Evolutionary conservation across 2,329 filamentous ascomycete species (phyloP), one percentile per base, ranked within the genome.

Genomic region (Pyrenochaeta sp.): DNA sequence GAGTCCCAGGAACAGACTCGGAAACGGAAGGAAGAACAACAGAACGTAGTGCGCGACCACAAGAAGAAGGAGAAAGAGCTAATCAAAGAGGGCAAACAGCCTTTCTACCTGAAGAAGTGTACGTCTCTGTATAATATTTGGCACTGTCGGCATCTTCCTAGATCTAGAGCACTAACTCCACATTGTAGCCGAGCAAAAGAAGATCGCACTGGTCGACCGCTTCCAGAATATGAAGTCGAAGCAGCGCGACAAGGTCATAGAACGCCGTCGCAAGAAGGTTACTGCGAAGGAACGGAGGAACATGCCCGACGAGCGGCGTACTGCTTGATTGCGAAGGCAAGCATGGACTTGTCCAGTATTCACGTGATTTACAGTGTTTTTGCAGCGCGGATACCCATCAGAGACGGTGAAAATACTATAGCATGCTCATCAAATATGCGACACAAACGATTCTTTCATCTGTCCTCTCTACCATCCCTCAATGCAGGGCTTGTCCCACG

Each of bases 81-180:
- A 59, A 88, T 98, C 50, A 88, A 88, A 69, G 87, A 96, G 80
- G 95, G 95, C 60, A 97, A 97, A 87, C 88, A 86, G 75, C 94
- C 95, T 0, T 99, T 93, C 80, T 98, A 92, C 79, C 82, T 98
- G 70, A 99, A 99, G 86, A 90, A 89, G 81, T 81, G 82, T 80
- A 74, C 52, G 73, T 71, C 53, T 47, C 40, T 40, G 2, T 39
- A 7, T 9, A n/a, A 8, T 24, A 25, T 5, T 9, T 32, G 13
- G 39, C 6, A 24, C 45, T 2, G 5, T 28, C 24, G 15, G 42
- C 42, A 4, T 39, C 13, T 39, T 15, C 30, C 13, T 5, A 1
- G 19, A 10, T n/a, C 3, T 15, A 5, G 8, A 24, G 40, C 60
- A 51, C 72, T 74, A 51, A 74, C 54, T 46, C 1, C 1, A 36